Percentiles rank a stretch among this genome's conserved stretches.
Conservation (phyloP, 129 eudicot species). For the Centrapalus pauciflorus region DNA sequence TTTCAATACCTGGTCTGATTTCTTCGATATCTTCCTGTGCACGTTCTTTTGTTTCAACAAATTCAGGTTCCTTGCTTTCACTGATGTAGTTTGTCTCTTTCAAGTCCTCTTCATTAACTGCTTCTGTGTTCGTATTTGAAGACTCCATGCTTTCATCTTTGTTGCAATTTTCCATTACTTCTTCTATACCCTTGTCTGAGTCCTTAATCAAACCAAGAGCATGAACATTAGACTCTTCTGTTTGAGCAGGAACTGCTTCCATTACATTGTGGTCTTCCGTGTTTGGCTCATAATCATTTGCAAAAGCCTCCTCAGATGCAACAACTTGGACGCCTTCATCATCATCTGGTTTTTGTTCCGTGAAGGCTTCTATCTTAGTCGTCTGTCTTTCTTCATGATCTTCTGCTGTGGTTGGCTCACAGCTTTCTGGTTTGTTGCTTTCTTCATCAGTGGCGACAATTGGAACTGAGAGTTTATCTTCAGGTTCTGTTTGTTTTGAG, state of each 20-base stretch:
- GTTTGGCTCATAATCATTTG: background rate
- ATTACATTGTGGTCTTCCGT: constrained; percentile 12
- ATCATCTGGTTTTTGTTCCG: background rate
- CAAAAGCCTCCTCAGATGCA: constrained; percentile 4
- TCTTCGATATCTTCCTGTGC: constrained; percentile 15
- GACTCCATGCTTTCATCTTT: constrained; percentile 5
- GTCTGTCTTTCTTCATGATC: constrained; percentile 4
- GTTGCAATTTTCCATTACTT: background rate
- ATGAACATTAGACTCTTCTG: background rate
- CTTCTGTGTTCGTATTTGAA: too few species aligned
- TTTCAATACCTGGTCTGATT: too few species aligned
- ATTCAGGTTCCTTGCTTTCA: constrained; percentile 4
- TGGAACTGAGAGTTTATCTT: constrained; percentile 16
- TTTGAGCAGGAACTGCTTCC: background rate
- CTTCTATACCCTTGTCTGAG: background rate
- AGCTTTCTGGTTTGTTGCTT: constrained; percentile 12
- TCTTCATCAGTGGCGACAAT: constrained; percentile 3
- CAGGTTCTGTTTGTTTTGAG: too few species aligned
- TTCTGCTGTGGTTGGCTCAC: constrained; percentile 5
- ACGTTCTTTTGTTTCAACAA: constrained; percentile 3
- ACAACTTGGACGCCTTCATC: background rate
- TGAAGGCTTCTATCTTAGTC: background rate
- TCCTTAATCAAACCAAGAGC: background rate
- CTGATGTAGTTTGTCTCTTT: background rate
- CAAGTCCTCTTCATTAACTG: background rate